Evolutionary conservation across 2,329 filamentous ascomycete genomes (phyloP).

Genomic region (Cordyceps cateniannulata): DNA sequence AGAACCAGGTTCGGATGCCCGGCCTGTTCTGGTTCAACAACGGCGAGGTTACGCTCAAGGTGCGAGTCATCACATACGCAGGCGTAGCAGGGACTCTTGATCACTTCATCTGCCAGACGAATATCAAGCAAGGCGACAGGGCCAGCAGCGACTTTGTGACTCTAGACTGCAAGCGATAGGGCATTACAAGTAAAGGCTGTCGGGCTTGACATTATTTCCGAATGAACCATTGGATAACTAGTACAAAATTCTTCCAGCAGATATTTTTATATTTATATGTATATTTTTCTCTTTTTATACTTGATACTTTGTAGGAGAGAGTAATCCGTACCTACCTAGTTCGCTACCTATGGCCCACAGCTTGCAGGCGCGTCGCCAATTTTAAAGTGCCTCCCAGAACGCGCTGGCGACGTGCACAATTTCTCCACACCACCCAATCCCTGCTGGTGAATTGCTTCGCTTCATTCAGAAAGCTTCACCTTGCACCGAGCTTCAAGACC

Average conservation of each 20-base stretch:
- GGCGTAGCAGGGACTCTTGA: constrained; percentile 3
- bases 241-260: too few species aligned
- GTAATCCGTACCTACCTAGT: too few species aligned
- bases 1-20: neutral
- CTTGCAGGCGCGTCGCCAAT: constrained; percentile 1
- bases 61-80: constrained; percentile 3
- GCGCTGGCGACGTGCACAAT: neutral
- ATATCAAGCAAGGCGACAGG: constrained; percentile 6
- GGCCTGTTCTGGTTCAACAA: neutral
- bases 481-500: neutral
- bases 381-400: constrained; percentile 4
- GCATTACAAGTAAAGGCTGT: neutral
- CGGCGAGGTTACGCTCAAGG: neutral
- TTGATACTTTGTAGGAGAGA: too few species aligned
- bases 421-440: neutral
- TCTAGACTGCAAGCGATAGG: constrained; percentile 1
- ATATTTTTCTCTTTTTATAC: too few species aligned
- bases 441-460: neutral
- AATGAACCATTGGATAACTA: too few species aligned
- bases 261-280: too few species aligned
- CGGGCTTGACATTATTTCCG: too few species aligned
- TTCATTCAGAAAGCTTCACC: neutral
- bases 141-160: constrained; percentile 4
- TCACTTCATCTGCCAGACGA: constrained; percentile 6
- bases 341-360: too few species aligned